A percentile compares a stretch with the other conserved stretches of the same genome.
Evolutionary conservation across 1,284 basidiomycete species (phyloP).

Genomic region (Puccinia coronata): DNA sequence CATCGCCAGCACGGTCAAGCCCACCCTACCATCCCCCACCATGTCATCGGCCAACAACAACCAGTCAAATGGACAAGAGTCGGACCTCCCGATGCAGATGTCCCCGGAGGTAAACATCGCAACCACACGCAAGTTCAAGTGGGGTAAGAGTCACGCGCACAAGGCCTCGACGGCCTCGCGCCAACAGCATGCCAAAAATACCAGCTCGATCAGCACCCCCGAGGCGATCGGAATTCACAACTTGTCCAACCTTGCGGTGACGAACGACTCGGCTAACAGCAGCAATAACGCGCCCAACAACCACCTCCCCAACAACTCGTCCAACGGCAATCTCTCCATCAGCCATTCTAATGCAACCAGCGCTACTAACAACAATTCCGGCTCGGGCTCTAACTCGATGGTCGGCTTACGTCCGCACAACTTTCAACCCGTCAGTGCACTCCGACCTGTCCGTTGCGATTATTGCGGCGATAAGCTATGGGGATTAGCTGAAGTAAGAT

Average conservation of each 20-base stretch:
- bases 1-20: neutral
- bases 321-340: neutral
- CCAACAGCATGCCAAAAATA: constrained; percentile 23
- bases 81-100: constrained; percentile 5
- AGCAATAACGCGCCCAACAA: constrained; percentile 48
- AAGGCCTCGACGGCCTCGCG: constrained; percentile 20
- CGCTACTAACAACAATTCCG: neutral
- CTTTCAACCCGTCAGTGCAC: constrained; percentile 84
- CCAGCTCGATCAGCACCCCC: constrained; percentile 10
- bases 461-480: constrained; percentile 98
- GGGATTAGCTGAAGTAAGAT: constrained; percentile 85
- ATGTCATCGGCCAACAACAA: neutral
- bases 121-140: constrained; percentile 47
- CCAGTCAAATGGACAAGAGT: neutral
- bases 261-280: constrained; percentile 38
- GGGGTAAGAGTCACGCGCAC: constrained; percentile 40
- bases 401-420: constrained; percentile 65
- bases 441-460: constrained; percentile 88
- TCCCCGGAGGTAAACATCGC: constrained; percentile 42
- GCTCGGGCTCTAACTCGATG: neutral
- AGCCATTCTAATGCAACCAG: neutral
- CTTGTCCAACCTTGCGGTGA: neutral
- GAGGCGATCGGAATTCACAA: neutral
- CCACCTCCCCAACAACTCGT: neutral
- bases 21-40: neutral